These are phyloP conservation scores for Gnomoniopsis sp. DNA, from an alignment of 2,329 filamentous ascomycete species.

Conservation along the genomic window DNA sequence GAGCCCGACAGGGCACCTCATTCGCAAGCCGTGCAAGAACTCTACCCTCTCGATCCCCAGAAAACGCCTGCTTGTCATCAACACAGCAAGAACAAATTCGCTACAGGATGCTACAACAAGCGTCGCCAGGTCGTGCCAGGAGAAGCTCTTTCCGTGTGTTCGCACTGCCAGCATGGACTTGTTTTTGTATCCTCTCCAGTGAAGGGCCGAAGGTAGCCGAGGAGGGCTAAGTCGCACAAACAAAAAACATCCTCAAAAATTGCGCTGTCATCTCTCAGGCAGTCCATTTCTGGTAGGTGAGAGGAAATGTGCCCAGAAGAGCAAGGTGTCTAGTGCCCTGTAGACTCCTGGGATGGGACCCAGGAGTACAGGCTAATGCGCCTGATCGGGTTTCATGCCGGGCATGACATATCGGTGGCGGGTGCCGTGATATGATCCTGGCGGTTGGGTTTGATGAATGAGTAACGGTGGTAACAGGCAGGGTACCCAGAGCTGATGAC, in stretches of 20 bases:
- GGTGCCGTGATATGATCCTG: conserved; percentile 38
- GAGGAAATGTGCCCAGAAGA: conserved; percentile 39
- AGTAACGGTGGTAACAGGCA: conserved; percentile 23
- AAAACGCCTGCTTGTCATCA: conserved; percentile 22
- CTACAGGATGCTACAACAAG: conserved; percentile 24
- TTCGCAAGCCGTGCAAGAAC: conserved; percentile 5
- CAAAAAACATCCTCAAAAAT: conserved; percentile 97
- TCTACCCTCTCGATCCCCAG: conserved; percentile 10
- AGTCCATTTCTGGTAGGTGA: conserved; percentile 35
- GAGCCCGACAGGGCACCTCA: conserved; percentile 3
- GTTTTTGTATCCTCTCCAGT: conserved; percentile 89
- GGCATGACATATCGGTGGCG: conserved; percentile 43
- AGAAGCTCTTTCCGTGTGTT: conserved; percentile 68
- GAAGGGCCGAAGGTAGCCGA: conserved; percentile 30
- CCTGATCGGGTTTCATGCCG: conserved; percentile 48
- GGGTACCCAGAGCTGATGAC: conserved; percentile 43
- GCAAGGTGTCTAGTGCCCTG: conserved; percentile 47
- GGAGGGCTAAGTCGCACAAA: conserved; percentile 70
- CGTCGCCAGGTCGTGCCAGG: conserved; percentile 21
- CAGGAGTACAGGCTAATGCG: conserved; percentile 52
- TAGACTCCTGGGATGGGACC: conserved; percentile 37
- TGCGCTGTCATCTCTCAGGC: conserved; percentile 59
- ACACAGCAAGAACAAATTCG: conserved; percentile 26
- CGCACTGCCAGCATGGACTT: conserved; percentile 84
- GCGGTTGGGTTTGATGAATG: conserved; percentile 30